These are phyloP conservation scores for Rhizopus delemar DNA, from an alignment of 371 early-diverging fungal genomes.

Conservation along the genomic window DNA sequence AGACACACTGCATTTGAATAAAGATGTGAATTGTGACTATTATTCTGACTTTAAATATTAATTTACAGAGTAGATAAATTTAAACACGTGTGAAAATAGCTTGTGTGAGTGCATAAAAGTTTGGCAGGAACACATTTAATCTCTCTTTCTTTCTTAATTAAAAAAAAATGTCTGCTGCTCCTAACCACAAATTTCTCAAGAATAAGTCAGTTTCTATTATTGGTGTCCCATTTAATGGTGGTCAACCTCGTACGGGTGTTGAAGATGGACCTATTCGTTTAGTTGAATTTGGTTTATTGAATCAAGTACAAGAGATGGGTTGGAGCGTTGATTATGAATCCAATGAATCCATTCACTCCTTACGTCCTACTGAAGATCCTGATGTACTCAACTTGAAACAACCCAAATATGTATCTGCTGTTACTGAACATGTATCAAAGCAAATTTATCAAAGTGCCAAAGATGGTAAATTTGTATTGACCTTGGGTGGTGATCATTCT, in stretches of 20 bases:
- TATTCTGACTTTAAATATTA: too few species aligned
- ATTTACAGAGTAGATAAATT: too few species aligned
- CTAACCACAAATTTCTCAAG: constrained; percentile 28
- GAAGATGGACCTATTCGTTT: constrained; percentile 86
- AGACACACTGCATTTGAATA: not conserved
- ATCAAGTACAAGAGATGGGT: constrained; percentile 83
- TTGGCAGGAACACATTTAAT: too few species aligned
- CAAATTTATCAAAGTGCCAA: constrained; percentile 63
- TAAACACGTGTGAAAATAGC: too few species aligned
- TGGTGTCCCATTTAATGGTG: constrained; percentile 81
- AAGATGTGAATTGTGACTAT: too few species aligned
- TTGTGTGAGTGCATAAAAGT: too few species aligned
- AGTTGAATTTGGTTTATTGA: constrained; percentile 80
- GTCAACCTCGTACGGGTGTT: constrained; percentile 85
- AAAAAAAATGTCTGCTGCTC: constrained; percentile 1
- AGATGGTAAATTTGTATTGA: constrained; percentile 81
- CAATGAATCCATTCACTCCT: constrained; percentile 57
- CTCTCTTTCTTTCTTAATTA: too few species aligned
- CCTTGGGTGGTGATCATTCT: constrained; percentile 96
- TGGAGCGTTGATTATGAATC: constrained; percentile 77
- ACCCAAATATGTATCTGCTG: constrained; percentile 83
- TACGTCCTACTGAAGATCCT: constrained; percentile 68
- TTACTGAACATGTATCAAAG: constrained; percentile 68
- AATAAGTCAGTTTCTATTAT: constrained; percentile 36
- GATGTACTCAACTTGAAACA: constrained; percentile 80